Base-by-base conservation (phyloP, 2,329 filamentous ascomycete species). In the Trichoderma brevicompactum region DNA sequence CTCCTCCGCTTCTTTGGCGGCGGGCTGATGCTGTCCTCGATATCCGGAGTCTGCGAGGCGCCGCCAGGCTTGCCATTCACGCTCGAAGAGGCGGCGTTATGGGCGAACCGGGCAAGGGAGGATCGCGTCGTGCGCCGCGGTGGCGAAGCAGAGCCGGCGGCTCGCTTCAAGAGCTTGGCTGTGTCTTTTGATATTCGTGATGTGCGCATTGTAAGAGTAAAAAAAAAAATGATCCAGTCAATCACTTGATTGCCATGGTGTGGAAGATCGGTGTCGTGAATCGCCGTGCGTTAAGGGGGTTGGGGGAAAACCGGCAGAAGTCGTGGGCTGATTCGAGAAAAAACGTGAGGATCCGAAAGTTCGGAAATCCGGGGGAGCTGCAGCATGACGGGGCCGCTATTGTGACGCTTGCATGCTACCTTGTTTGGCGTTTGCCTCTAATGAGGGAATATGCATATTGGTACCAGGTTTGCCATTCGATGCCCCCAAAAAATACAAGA, bases 171-270 rank as follows among this genome's bases (percentile, higher is more conserved):
- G n/a, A 87, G 74, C 67, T 82, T 85, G 5, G 85, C 77, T 0
- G 87, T 85, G 34, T 89, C 86, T 70, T 81, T 81, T 8, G 86
- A 87, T 60, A 87, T 76, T 48, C 82, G 80, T 8, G 87, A 88
- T 5, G 85, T 84, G 48, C 83, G 80, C 86, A 88, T 88, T 10
- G 43, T 70, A n/a, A n/a, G n/a, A n/a, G 23, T 28, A 60, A 34
- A 38, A 15, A n/a, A 60, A 34, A 38, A 15, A n/a, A 49, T 28
- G 41, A 34, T 40, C 13, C 9, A 5, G 44, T 28, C 40, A 32
- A 40, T 55, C 43, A 63, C 49, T 63, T 56, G n/a, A 62, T 12
- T n/a, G 48, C 48, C 64, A 66, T 66, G n/a, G 43, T 63, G 52
- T 32, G 61, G 28, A n/a, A 15, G 40, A 17, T 34, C 34, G 10